These are phyloP conservation scores for Speleostelium caveatum DNA, from an alignment of 78 protist genomes.

Conservation along the genomic window DNA sequence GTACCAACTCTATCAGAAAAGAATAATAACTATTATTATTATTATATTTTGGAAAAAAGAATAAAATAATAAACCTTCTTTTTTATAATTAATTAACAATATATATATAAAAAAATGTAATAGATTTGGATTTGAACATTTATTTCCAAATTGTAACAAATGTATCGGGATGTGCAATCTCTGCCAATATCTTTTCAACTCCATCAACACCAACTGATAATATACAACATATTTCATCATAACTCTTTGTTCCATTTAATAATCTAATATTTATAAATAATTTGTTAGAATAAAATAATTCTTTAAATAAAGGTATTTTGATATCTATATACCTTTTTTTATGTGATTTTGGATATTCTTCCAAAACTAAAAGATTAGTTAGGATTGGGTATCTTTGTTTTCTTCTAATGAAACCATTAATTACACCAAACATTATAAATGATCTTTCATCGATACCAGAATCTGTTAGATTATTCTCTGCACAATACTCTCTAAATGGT, in stretches of 20 bases:
- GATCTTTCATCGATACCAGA: constrained; percentile 63
- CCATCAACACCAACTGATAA: constrained; percentile 60
- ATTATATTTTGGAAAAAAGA: constrained; percentile 18
- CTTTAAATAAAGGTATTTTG: neutral
- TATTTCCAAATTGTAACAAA: constrained; percentile 45
- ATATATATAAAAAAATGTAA: too few relatives aligned
- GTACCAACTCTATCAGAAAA: constrained; percentile 4
- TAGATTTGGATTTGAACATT: too few relatives aligned
- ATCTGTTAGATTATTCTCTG: constrained; percentile 49
- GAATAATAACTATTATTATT: neutral
- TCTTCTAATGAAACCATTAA: constrained; percentile 65
- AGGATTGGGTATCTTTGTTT: constrained; percentile 63
- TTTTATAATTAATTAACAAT: too few relatives aligned
- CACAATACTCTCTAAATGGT: constrained; percentile 61
- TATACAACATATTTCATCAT: constrained; percentile 78
- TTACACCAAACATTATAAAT: constrained; percentile 69
- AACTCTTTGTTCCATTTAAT: constrained; percentile 59
- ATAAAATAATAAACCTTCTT: too few relatives aligned
- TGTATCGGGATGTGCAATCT: constrained; percentile 55
- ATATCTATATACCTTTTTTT: constrained; percentile 20
- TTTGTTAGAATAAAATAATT: neutral
- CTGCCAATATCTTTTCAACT: constrained; percentile 26
- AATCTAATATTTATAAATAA: neutral
- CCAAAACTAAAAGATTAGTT: constrained; percentile 28
- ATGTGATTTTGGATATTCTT: constrained; percentile 30